These are phyloP conservation scores for Funneliformis caledonium DNA, from an alignment of 371 early-diverging fungal genomes.

Conservation along the genomic window DNA sequence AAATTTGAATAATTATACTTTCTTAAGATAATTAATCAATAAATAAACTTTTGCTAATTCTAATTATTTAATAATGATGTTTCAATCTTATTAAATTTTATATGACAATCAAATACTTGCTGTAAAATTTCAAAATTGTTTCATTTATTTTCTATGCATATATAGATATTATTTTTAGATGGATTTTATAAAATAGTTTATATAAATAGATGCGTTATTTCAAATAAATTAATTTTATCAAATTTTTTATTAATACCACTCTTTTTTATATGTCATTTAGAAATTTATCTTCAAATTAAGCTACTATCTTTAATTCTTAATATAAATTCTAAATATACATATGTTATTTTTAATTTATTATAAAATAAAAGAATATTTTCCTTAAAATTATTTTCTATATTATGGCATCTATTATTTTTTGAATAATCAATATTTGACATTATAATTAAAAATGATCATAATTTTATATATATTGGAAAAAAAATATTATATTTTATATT, in stretches of 20 bases:
- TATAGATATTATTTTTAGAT: neutral
- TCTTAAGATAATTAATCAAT: neutral
- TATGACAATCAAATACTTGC: neutral
- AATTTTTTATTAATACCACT: slow-evolving; percentile 9
- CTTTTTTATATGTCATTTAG: neutral
- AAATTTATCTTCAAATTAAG: neutral
- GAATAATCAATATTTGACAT: neutral
- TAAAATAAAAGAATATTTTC: neutral
- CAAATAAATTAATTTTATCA: neutral
- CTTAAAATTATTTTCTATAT: neutral
- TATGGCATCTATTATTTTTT: neutral
- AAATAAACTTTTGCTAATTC: neutral
- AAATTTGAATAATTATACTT: too few relatives aligned
- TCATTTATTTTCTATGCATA: neutral
- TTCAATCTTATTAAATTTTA: neutral
- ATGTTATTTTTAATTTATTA: neutral
- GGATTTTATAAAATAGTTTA: neutral
- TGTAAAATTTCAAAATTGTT: neutral
- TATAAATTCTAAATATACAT: neutral
- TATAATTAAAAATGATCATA: slow-evolving; percentile 2
- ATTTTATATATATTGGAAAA: neutral
- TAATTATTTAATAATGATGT: neutral
- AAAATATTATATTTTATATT: neutral
- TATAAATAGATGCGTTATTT: neutral
- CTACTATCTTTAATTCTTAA: neutral